A percentile compares a stretch with the other conserved stretches of the same genome.
Evolutionary conservation across 2,329 filamentous ascomycete genomes (phyloP).

Genomic region (Trichoderma koningiopsis): DNA sequence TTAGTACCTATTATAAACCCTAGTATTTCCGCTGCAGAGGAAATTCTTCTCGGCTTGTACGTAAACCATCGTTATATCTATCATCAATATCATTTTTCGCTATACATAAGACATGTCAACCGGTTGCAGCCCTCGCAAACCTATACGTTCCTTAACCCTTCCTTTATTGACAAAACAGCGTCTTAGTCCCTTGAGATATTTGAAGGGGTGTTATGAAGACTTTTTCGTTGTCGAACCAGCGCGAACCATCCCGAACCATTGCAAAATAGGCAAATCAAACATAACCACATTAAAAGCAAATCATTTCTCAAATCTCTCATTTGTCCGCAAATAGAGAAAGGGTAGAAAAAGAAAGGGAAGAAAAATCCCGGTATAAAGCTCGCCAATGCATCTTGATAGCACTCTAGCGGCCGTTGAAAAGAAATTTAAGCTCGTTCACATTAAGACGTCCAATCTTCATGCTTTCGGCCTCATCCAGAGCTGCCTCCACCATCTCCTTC

Average conservation of each 20-base stretch:
- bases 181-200: background rate
- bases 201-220: background rate
- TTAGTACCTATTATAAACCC: background rate
- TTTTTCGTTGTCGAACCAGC: background rate
- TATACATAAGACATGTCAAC: background rate
- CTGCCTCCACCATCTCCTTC: constrained; percentile 72
- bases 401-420: constrained; percentile 53
- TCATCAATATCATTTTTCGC: background rate
- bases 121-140: background rate
- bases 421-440: constrained; percentile 66
- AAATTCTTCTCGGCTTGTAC: background rate
- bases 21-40: background rate
- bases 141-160: background rate
- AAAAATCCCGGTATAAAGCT: background rate
- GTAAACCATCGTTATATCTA: background rate
- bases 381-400: background rate
- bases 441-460: constrained; percentile 68
- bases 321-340: background rate
- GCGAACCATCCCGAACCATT: background rate
- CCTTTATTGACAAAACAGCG: background rate
- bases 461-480: constrained; percentile 74
- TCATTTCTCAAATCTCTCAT: background rate
- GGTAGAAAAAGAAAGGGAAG: background rate
- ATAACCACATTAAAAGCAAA: background rate
- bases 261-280: background rate